Conservation (phyloP, 2,329 filamentous ascomycete species). For the Colletotrichum tofieldiae region DNA sequence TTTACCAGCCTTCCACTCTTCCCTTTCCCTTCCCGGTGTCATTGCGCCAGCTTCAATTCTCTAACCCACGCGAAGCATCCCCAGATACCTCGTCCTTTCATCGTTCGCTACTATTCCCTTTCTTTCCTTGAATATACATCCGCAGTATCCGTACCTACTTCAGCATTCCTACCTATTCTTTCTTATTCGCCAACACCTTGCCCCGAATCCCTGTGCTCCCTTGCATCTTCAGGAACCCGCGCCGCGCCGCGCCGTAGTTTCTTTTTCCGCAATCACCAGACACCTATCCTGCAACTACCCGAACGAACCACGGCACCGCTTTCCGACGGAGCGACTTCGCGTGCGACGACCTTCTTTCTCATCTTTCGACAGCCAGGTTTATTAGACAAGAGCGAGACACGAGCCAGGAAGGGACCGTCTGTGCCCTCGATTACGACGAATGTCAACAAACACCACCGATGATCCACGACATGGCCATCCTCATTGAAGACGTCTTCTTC, state of each 20-base stretch:
- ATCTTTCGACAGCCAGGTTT: not conserved
- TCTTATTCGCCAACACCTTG: slow-evolving; percentile 21
- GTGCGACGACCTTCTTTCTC: slow-evolving; percentile 11
- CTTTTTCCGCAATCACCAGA: slow-evolving; percentile 6
- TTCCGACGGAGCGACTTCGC: slow-evolving; percentile 10
- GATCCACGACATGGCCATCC: slow-evolving; percentile 40
- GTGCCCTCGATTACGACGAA: slow-evolving; percentile 30
- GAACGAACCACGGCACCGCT: slow-evolving; percentile 12
- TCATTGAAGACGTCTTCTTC: slow-evolving; percentile 28
- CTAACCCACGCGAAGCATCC: slow-evolving; percentile 28
- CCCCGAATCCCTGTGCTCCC: slow-evolving; percentile 11
- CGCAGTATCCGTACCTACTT: slow-evolving; percentile 8
- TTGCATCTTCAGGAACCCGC: slow-evolving; percentile 30
- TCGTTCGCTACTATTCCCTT: slow-evolving; percentile 19
- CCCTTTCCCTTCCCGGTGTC: slow-evolving; percentile 22
- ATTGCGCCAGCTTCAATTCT: slow-evolving; percentile 19
- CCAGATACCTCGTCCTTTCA: slow-evolving; percentile 28
- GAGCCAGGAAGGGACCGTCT: slow-evolving; percentile 10
- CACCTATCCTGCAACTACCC: slow-evolving; percentile 24
- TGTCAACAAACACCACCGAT: slow-evolving; percentile 35
- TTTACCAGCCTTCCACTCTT: slow-evolving; percentile 24
- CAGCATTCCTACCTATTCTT: slow-evolving; percentile 7
- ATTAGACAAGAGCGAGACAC: slow-evolving; percentile 21
- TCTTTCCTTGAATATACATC: slow-evolving; percentile 14
- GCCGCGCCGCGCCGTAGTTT: slow-evolving; percentile 27